Conservation (phyloP, 179 eudicot genomes). For the Drosera spatulata region DNA sequence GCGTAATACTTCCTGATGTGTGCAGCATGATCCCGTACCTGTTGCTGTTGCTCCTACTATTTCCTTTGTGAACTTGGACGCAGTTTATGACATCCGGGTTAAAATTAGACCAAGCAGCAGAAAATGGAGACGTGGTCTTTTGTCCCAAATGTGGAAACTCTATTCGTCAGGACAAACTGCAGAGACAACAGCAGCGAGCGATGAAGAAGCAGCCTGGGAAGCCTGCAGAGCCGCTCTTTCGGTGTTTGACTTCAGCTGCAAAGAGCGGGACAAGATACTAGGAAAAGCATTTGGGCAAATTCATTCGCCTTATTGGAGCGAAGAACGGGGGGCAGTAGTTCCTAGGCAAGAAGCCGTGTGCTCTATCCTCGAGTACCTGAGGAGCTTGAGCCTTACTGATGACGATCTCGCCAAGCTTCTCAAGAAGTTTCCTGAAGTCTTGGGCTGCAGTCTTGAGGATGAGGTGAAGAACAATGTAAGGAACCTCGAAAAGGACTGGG, state of each 20-base stretch:
- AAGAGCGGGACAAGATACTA: constrained; percentile 74
- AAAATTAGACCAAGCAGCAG: constrained; percentile 2
- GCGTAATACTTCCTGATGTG: no score
- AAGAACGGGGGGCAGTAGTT: constrained; percentile 62
- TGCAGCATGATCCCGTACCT: no score
- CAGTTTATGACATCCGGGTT: constrained; percentile 1
- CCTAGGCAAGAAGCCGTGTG: constrained; percentile 47
- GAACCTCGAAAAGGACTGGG: constrained; percentile 62
- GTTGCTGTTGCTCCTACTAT: constrained; percentile 2
- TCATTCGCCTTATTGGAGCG: constrained; percentile 92
- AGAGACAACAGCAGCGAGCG: constrained; percentile 20
- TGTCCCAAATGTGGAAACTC: constrained; percentile 40
- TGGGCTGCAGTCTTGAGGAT: constrained; percentile 74
- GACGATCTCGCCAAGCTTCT: constrained; percentile 71
- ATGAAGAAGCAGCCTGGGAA: constrained; percentile 69
- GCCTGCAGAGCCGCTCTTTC: constrained; percentile 53
- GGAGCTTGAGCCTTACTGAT: constrained; percentile 62
- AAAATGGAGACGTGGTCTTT: constrained; percentile 3
- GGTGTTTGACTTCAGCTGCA: constrained; percentile 35
- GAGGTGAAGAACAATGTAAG: constrained; percentile 65
- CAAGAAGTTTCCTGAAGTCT: constrained; percentile 93
- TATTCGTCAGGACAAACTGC: constrained; percentile 35
- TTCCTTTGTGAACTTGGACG: constrained; percentile 11
- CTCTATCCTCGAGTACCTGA: constrained; percentile 49
- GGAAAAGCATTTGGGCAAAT: constrained; percentile 90